phyloP scores from a whole-genome alignment of 805 yeast genomes.

The Suhomyces sp. region DNA sequence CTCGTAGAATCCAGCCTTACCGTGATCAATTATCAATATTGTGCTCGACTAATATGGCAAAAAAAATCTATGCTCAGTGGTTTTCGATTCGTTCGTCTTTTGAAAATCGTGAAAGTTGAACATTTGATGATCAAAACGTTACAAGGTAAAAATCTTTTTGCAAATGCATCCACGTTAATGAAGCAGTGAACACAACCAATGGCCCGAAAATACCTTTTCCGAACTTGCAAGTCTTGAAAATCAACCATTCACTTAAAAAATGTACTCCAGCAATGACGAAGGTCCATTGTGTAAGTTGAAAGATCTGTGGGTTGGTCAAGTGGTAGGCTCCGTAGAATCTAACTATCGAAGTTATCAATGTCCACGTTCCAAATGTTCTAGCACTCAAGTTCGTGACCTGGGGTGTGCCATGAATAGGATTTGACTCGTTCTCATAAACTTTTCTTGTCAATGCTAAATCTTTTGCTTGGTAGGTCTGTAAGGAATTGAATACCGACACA shows the following conservation, averaged over 20 bases:
- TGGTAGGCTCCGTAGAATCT: conserved; percentile 86
- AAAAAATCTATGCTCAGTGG: too few relatives aligned
- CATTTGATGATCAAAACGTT: too few relatives aligned
- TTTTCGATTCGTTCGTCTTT: too few relatives aligned
- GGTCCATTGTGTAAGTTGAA: conserved; percentile 74
- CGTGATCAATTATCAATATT: too few relatives aligned
- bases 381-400: conserved; percentile 64
- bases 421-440: conserved; percentile 57
- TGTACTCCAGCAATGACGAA: conserved; percentile 82
- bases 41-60: too few relatives aligned
- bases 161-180: conserved; percentile 73
- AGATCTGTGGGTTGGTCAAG: conserved; percentile 62
- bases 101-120: too few relatives aligned
- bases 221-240: conserved; percentile 74
- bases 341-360: conserved; percentile 78
- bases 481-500: conserved; percentile 89
- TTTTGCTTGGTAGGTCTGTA: conserved; percentile 72
- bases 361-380: conserved; percentile 99
- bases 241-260: conserved; percentile 79
- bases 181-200: conserved; percentile 67
- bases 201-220: conserved; percentile 93
- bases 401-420: conserved; percentile 23
- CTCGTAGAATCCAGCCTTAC: too few relatives aligned
- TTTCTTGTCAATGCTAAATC: conserved; percentile 72
- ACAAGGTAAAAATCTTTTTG: conserved; percentile 63